phyloP scores from a whole-genome alignment of 345 rosid genomes.

The Ricinus communis region DNA sequence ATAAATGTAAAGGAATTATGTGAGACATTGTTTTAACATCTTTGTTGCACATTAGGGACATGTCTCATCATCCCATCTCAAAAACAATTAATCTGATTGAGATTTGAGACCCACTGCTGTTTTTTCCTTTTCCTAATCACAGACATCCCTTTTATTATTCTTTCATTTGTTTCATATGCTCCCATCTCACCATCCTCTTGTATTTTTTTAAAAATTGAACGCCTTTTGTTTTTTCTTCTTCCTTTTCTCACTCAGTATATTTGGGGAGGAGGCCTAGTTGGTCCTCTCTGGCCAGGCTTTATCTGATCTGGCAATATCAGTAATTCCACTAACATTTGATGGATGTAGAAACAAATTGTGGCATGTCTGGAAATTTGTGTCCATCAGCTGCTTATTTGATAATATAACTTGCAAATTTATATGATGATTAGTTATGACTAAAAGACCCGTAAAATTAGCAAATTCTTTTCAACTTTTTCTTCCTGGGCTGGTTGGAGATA shows the following conservation, averaged over 20 bases:
- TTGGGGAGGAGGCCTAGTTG: too few relatives aligned
- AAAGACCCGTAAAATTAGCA: conserved; percentile 13
- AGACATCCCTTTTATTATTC: conserved; percentile 30
- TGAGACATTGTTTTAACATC: background rate
- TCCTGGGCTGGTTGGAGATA: conserved; percentile 5
- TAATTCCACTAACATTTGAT: too few relatives aligned
- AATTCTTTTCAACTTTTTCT: conserved; percentile 10
- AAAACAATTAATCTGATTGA: conserved; percentile 21
- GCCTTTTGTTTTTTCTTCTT: too few relatives aligned
- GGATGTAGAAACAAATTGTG: too few relatives aligned
- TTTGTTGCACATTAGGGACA: conserved; percentile 18
- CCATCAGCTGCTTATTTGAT: conserved; percentile 12
- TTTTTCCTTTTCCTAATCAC: conserved; percentile 18
- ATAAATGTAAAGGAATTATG: background rate
- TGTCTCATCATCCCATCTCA: conserved; percentile 4
- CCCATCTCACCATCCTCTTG: background rate
- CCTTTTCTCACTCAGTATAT: too few relatives aligned
- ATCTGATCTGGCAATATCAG: too few relatives aligned
- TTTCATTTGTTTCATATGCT: conserved; percentile 16
- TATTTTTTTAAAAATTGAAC: too few relatives aligned
- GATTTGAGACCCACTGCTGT: conserved; percentile 31
- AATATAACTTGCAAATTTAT: too few relatives aligned
- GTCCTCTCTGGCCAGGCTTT: too few relatives aligned
- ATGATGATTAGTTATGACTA: conserved; percentile 32
- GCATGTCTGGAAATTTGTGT: conserved; percentile 24